Evolutionary conservation across 140 eudicot genomes (phyloP), one percentile per base, ranked within the genome.

Genomic region (Flaveria floridana): DNA sequence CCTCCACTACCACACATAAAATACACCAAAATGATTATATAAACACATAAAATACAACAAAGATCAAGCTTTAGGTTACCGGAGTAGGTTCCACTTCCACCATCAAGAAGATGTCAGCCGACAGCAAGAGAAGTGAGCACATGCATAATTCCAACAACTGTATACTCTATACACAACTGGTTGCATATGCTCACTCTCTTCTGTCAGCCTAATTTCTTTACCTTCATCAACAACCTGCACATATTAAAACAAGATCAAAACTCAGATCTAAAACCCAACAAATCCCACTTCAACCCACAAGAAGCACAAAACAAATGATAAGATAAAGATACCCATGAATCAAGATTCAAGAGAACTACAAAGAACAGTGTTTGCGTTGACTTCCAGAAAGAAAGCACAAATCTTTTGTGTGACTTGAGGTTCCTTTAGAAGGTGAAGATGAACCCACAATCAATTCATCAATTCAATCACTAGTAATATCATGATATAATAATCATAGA

Each of bases 181-280:
- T 74, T 81, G 82, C 84, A 73, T 79, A 70, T 82, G 86, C 89
- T 85, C 89, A 85, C 89, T 85, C 89, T 85, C 89, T 85, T 85
- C 89, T 85, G 89, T 85, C 89, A 84, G 71, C 77, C 68, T 55
- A 42, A 65, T 42, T 56, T 51, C 4, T 19, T 7, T 34, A 52
- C 9, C 37, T 28, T 69, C 44, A n/a, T 34, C 7, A 18, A 20
- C 50, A 50, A 18, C 81, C 82, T 71, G 73, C 41, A 2, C 6
- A 65, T 39, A 25, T 42, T 51, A 25, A 18, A 71, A 52, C 59
- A 78, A 79, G 47, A 73, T 53, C 26, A 13, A 53, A 21, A 65
- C 51, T 39, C 67, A 78, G 82, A 78, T 78, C 82, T 78, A 4
- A 30, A 71, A 9, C 51, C 70, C 41, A 4, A 34, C 41, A 34